These are phyloP conservation scores for Myriosclerotinia curreyana DNA, from an alignment of 2,329 filamentous ascomycete species.

Conservation along the genomic window DNA sequence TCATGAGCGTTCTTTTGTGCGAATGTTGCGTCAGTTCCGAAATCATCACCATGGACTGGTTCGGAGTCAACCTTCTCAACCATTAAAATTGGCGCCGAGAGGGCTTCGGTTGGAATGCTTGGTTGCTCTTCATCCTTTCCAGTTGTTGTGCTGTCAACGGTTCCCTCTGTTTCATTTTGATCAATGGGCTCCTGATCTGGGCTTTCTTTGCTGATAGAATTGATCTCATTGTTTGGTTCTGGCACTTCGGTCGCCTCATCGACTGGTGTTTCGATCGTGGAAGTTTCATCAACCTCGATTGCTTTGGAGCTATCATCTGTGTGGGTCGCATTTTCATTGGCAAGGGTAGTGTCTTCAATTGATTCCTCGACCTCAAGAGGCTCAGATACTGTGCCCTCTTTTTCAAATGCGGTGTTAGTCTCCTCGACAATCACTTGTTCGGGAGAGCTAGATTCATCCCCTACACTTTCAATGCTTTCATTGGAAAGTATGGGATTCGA, in stretches of 20 bases:
- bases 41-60: conserved; percentile 41
- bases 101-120: background rate
- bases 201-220: background rate
- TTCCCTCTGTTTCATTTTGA: background rate
- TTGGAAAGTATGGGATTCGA: background rate
- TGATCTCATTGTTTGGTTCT: background rate
- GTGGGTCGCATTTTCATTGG: background rate
- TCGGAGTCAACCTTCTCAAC: conserved; percentile 41
- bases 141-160: background rate
- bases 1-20: conserved; percentile 41
- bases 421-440: background rate
- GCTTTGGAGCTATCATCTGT: background rate
- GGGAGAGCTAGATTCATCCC: background rate
- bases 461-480: background rate
- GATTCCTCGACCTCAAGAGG: background rate
- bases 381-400: background rate
- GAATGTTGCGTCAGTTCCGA: conserved; percentile 38
- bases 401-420: background rate
- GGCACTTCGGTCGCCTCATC: background rate
- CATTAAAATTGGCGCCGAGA: conserved; percentile 30
- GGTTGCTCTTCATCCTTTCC: background rate
- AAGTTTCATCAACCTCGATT: background rate
- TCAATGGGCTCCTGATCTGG: background rate
- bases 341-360: background rate
- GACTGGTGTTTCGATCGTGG: background rate